Conservation (phyloP, 129 eudicot genomes). For the Tagetes patula region DNA sequence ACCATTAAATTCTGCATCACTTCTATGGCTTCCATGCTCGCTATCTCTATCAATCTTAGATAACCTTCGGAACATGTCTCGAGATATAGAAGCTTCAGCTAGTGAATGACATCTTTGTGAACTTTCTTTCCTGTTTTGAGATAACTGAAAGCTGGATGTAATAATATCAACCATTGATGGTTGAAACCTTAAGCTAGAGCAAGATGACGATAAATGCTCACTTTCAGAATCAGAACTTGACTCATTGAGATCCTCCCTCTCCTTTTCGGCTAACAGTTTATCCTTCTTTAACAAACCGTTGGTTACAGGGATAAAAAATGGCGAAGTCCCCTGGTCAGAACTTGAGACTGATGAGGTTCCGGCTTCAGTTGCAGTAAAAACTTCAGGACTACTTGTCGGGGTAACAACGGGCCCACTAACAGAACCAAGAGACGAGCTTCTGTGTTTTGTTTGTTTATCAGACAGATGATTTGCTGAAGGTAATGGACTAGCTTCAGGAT, state of each 20-base stretch:
- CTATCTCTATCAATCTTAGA: constrained; percentile 64
- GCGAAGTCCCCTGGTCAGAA: constrained; percentile 92
- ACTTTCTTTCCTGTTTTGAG: constrained; percentile 41
- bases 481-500: constrained; percentile 36
- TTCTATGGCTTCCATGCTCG: constrained; percentile 53
- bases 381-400: constrained; percentile 95
- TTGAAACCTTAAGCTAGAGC: constrained; percentile 82
- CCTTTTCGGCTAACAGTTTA: constrained; percentile 36
- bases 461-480: constrained; percentile 39
- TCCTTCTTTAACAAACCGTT: constrained; percentile 40
- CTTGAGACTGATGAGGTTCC: constrained; percentile 97
- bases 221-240: constrained; percentile 79
- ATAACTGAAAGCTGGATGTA: constrained; percentile 43
- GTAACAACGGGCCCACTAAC: constrained; percentile 64
- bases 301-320: constrained; percentile 49
- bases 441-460: constrained; percentile 41
- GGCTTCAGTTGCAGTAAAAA: constrained; percentile 81
- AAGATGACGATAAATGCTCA: constrained; percentile 49
- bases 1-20: constrained; percentile 60
- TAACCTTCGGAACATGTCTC: constrained; percentile 48
- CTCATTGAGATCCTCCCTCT: constrained; percentile 43
- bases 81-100: constrained; percentile 37
- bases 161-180: constrained; percentile 70
- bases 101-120: constrained; percentile 33
- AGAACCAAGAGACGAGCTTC: constrained; percentile 38